phyloP scores from a whole-genome alignment of 805 yeast species.

The Candida mattraensis region DNA sequence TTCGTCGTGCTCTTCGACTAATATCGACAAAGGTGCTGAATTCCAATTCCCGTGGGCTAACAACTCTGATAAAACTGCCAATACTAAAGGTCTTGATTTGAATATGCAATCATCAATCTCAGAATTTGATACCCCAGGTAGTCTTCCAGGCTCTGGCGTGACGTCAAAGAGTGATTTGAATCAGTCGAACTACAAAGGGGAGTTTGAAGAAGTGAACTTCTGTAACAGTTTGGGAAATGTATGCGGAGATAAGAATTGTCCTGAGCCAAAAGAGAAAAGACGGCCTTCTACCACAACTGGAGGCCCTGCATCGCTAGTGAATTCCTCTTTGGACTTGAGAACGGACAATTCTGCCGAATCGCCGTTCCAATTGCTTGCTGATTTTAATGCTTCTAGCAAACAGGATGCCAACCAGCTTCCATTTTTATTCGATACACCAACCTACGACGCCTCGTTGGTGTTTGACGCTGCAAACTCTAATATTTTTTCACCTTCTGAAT shows the following conservation, averaged over 20 bases:
- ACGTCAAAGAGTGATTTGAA: conserved; percentile 16
- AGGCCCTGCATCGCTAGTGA: conserved; percentile 2
- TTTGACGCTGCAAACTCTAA: conserved; percentile 31
- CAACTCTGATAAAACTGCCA: conserved; percentile 1
- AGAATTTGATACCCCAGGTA: no score
- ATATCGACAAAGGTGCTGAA: conserved; percentile 7
- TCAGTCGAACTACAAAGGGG: conserved; percentile 28
- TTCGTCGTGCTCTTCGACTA: conserved; percentile 19
- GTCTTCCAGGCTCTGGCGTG: conserved; percentile 2
- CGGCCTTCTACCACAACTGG: conserved; percentile 13
- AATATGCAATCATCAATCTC: background rate
- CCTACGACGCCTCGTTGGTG: conserved; percentile 56
- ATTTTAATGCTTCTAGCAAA: conserved; percentile 11
- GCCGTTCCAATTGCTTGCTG: conserved; percentile 24
- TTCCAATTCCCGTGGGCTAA: conserved; percentile 11
- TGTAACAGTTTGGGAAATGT: conserved; percentile 76
- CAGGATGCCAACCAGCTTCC: conserved; percentile 39
- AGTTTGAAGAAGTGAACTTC: conserved; percentile 71
- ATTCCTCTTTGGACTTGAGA: conserved; percentile 1
- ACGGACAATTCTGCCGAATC: conserved; percentile 15
- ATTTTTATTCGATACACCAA: conserved; percentile 44
- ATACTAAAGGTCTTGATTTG: background rate
- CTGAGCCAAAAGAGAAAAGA: conserved; percentile 50
- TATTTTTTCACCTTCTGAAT: conserved; percentile 18
- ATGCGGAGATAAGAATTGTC: conserved; percentile 75